Conservation (phyloP, 495 filamentous ascomycete species). For the Polyplosphaeria fusca region DNA sequence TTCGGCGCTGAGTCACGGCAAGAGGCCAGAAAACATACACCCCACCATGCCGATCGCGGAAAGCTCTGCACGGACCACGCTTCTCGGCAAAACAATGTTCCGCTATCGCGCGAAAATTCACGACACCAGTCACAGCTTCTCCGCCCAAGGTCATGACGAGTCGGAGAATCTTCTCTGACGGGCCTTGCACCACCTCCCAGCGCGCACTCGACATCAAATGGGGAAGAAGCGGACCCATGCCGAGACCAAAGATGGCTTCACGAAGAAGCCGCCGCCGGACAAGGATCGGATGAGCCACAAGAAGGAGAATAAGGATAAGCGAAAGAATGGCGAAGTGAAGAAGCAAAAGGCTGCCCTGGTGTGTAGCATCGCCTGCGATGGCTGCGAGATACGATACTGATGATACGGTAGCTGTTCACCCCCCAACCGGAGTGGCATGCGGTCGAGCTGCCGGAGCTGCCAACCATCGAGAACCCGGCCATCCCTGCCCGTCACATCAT, state of each 20-base stretch:
- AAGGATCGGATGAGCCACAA: slow-evolving; percentile 18
- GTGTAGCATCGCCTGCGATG: neutral
- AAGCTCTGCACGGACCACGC: neutral
- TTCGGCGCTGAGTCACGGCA: neutral
- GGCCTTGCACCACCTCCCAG: slow-evolving; percentile 12
- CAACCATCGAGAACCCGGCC: slow-evolving; percentile 47
- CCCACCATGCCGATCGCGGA: slow-evolving; percentile 10
- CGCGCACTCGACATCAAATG: slow-evolving; percentile 29
- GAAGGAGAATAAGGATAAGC: slow-evolving; percentile 17
- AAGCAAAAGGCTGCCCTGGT: slow-evolving; percentile 24
- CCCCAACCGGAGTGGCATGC: slow-evolving; percentile 86
- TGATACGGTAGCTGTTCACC: slow-evolving; percentile 57
- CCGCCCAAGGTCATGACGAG: slow-evolving; percentile 28
- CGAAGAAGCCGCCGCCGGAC: slow-evolving; percentile 24
- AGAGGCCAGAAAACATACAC: neutral
- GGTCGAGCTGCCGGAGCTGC: slow-evolving; percentile 57
- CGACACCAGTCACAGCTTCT: slow-evolving; percentile 1
- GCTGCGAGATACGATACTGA: neutral
- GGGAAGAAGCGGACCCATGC: slow-evolving; percentile 38
- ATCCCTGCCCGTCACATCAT: slow-evolving; percentile 57
- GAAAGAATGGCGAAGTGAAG: slow-evolving; percentile 25
- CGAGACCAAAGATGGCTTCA: slow-evolving; percentile 33
- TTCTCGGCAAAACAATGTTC: slow-evolving; percentile 1
- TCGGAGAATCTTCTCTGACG: slow-evolving; percentile 32
- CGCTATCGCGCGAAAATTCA: slow-evolving; percentile 8